Conservation (phyloP, 148 eudicot species). For the Dianthus caryophyllus region DNA sequence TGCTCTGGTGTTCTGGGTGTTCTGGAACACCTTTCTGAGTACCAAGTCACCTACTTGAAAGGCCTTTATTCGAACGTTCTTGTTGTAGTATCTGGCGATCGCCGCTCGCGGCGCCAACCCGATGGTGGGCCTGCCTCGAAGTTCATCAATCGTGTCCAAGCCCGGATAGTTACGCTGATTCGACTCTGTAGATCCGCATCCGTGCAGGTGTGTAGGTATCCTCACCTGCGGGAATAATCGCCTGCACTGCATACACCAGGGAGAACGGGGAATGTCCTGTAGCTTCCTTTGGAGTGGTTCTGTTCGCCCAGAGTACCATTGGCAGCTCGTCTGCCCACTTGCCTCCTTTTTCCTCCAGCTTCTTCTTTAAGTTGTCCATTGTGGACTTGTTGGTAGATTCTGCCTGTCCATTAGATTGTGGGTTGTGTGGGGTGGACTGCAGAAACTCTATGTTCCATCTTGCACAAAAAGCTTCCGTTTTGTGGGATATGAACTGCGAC, state of each 20-base stretch:
- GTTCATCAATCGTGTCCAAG: background rate
- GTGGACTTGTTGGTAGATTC: background rate
- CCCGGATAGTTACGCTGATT: background rate
- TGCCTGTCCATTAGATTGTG: background rate
- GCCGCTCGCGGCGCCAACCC: no score
- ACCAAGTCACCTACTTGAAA: no score
- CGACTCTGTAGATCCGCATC: background rate
- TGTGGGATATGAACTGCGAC: background rate
- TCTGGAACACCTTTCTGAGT: no score
- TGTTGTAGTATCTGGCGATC: no score
- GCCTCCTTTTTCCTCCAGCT: background rate
- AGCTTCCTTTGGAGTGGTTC: background rate
- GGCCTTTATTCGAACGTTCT: no score
- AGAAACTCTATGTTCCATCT: background rate
- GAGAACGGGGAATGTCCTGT: background rate
- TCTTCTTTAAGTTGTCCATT: background rate
- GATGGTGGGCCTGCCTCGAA: no score
- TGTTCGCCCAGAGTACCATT: background rate
- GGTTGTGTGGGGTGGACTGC: background rate
- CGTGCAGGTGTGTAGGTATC: background rate
- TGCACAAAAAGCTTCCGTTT: background rate
- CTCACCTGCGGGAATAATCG: slow-evolving; percentile 3
- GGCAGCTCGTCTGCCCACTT: background rate
- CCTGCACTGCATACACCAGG: background rate
- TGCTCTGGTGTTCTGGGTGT: no score